Evolutionary conservation across 139 green algal species (phyloP), one percentile per base, ranked within the genome.

Genomic region (Chlamydomonas sp.): DNA sequence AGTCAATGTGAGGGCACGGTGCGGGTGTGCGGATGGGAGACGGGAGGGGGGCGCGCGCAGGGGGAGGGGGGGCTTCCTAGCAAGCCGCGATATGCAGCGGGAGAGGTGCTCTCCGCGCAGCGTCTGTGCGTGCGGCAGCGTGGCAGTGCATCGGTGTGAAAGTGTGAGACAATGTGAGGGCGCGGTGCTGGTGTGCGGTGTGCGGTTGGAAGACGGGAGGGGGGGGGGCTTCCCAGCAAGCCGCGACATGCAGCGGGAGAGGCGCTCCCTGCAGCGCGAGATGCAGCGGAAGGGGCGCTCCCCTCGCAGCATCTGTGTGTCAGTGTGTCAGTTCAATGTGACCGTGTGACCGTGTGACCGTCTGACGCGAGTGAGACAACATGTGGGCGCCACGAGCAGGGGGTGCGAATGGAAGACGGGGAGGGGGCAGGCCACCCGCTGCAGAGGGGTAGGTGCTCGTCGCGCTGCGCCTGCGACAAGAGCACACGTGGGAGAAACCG

Each of bases 101-200:
- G 92, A 95, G 57, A 99, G 65, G 81, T 99, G 95, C 84, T 99
- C 95, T 0, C 95, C 95, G 2, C 88, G 73, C 65, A 99, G 73
- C 16, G 95, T 99, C 85, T 98, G 81, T n/a, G n/a, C n/a, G n/a
- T 75, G 48, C n/a, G 6, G 47, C 1, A 57, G 69, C 8, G 20
- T 1, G 20, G 6, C 6, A 48, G 65, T 43, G 43, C 10, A 16
- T 65, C n/a, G 35, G 16, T 2, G 22, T 35, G 67, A 3, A 2
- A 47, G 34, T 3, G 28, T 39, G n/a, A n/a, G n/a, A n/a, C n/a
- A n/a, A n/a, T n/a, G n/a, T n/a, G 58, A 10, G 26, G 3, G 58
- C 16, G 58, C 26, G 29, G 31, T 65, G 58, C 8, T 33, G 22
- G 22, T 43, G 58, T 6, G n/a, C 50, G 33, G 4, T 2, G 16